phyloP scores from a whole-genome alignment of 805 yeast species.

The Pichia nanzhaoensis region DNA sequence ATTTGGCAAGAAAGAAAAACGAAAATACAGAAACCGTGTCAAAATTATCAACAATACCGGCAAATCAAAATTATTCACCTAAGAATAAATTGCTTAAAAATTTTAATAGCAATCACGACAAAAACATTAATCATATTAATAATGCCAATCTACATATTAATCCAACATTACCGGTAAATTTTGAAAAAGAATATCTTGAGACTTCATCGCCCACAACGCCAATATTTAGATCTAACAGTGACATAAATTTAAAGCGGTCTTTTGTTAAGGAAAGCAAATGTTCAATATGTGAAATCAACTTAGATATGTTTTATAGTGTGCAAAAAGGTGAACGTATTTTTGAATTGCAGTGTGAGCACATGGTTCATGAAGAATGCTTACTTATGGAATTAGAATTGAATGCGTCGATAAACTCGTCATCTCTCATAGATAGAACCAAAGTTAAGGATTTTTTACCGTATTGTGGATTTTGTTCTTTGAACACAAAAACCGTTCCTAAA shows the following conservation, averaged over 20 bases:
- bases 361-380: slow-evolving; percentile 54
- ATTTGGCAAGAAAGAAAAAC: not conserved
- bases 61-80: not conserved
- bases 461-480: slow-evolving; percentile 21
- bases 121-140: not conserved
- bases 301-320: slow-evolving; percentile 36
- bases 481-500: slow-evolving; percentile 20
- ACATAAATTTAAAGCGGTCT: not conserved
- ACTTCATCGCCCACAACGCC: slow-evolving; percentile 2
- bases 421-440: slow-evolving; percentile 4
- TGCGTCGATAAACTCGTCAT: slow-evolving; percentile 1
- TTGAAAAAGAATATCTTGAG: not conserved
- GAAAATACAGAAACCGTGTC: not conserved
- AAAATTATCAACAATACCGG: no score
- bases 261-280: slow-evolving; percentile 12
- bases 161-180: not conserved
- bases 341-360: slow-evolving; percentile 48
- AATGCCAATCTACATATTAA: not conserved
- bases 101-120: not conserved
- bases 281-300: slow-evolving; percentile 43
- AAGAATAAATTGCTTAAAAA: not conserved
- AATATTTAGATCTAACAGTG: not conserved
- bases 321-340: slow-evolving; percentile 38
- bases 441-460: slow-evolving; percentile 20
- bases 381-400: slow-evolving; percentile 32